Base-by-base conservation (phyloP, 2,329 filamentous ascomycete genomes). In the Paraconiothyrium brasiliense region DNA sequence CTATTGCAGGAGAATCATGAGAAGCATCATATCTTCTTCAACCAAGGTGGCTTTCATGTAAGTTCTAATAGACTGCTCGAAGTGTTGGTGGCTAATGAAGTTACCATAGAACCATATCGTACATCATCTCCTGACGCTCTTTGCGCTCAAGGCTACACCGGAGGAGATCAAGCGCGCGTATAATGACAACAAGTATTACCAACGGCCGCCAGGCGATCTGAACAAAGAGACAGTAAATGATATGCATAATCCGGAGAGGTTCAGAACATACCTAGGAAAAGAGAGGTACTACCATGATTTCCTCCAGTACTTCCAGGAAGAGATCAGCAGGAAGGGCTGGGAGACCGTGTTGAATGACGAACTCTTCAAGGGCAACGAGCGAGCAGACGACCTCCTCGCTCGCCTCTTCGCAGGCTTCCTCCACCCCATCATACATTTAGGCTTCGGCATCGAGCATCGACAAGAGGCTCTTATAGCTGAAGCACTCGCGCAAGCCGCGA, bases 381-480 rank as follows among this genome's bases (percentile, higher is more conserved):
- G 84, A 47, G 88, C 90, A 4, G 87, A 93, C 43, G 88, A 89
- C 63, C 81, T 97, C 82, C 79, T 94, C 2, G 82, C 84, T 1
- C 84, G 93, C 20, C 80, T 94, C 71, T 93, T 87, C 71, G 85
- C 84, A 16, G 89, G 91, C 0, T 85, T 94, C 64, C 69, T 93
- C 2, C 92, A 97, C 72, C 92, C 93, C 1, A 80, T 95, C 16
- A 94, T 97, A 64, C 92, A 97, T 74, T 84, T 97, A 22, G 91
- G 93, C 52, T 97, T 93, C 73, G 93, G 91, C 4, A 75, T 97
- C 39, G 93, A 97, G 74, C 97, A 93, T 81, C 76, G 85, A 10
- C 92, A 97, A 73, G 92, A 92, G 1, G 91, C 91, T 41, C 88
- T 97, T 61, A 84, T 97, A 32, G 92, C 93, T 6, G 87, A 94